Evolutionary conservation across 2,329 filamentous ascomycete genomes (phyloP).

Genomic region (Onygenales sp.): DNA sequence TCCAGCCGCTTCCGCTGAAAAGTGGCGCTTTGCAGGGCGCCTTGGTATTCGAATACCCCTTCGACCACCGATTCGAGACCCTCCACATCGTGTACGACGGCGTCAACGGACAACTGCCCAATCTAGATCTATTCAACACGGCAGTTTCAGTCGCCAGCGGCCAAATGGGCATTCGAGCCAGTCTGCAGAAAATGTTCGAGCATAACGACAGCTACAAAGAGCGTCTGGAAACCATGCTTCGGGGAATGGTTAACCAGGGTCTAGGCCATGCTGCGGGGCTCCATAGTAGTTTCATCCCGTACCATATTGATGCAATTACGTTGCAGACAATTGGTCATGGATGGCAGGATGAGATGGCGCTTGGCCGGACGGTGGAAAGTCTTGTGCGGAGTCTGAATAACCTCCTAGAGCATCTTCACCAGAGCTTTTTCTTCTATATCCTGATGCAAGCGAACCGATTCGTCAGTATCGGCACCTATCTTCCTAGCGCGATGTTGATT

Average conservation of each 20-base stretch:
- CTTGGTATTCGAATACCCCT: conserved; percentile 85
- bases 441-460: conserved; percentile 87
- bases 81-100: conserved; percentile 92
- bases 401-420: conserved; percentile 88
- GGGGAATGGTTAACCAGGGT: conserved; percentile 87
- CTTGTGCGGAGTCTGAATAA: conserved; percentile 93
- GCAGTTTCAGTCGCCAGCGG: conserved; percentile 77
- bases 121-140: conserved; percentile 92
- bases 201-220: conserved; percentile 70
- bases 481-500: conserved; percentile 94
- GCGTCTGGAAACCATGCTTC: conserved; percentile 76
- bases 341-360: conserved; percentile 96
- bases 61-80: conserved; percentile 73
- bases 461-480: conserved; percentile 94
- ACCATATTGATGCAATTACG: conserved; percentile 93
- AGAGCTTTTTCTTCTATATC: conserved; percentile 99
- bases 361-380: conserved; percentile 82
- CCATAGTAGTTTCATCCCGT: conserved; percentile 93
- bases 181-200: conserved; percentile 75
- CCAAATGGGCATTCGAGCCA: conserved; percentile 82
- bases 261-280: conserved; percentile 81
- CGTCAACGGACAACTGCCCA: conserved; percentile 88
- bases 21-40: conserved; percentile 88
- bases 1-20: conserved; percentile 75
- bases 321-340: conserved; percentile 81